Conservation (phyloP, 805 yeast genomes). For the Barnettozyma populi region DNA sequence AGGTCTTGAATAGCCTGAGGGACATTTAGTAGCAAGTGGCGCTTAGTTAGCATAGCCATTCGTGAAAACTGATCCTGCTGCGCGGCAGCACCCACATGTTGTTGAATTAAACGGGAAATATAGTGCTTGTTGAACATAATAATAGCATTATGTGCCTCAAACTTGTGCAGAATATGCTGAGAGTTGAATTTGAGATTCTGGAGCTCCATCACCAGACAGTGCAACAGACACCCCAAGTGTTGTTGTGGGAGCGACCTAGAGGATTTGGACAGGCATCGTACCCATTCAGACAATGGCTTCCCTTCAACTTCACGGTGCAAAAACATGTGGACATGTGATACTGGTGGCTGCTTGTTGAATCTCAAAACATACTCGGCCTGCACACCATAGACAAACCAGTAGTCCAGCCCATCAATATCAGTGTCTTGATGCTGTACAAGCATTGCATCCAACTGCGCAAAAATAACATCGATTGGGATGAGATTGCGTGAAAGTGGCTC, state of each 20-base stretch:
- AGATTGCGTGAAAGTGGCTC: constrained; percentile 4
- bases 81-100: constrained; percentile 7
- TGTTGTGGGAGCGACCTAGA: constrained; percentile 4
- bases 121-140: constrained; percentile 43
- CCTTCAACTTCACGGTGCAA: constrained; percentile 7
- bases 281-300: constrained; percentile 4
- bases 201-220: constrained; percentile 22
- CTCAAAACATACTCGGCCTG: constrained; percentile 38
- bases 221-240: constrained; percentile 1
- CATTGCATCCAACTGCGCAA: constrained; percentile 7
- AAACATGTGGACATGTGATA: constrained; percentile 26
- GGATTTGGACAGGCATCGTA: constrained; percentile 11
- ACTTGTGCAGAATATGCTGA: constrained; percentile 28
- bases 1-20: constrained; percentile 47
- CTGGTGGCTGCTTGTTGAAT: constrained; percentile 37
- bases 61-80: constrained; percentile 14
- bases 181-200: constrained; percentile 19
- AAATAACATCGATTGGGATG: constrained; percentile 12
- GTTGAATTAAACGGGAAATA: constrained; percentile 17
- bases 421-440: background rate
- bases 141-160: constrained; percentile 46
- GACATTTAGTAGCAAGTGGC: constrained; percentile 44
- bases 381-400: constrained; percentile 45
- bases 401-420: constrained; percentile 16
- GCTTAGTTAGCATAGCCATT: constrained; percentile 39